Percentiles rank a stretch among this genome's conserved stretches.
phyloP scores from a whole-genome alignment of 148 eudicot genomes.

The Vaccinium corymbosum region DNA sequence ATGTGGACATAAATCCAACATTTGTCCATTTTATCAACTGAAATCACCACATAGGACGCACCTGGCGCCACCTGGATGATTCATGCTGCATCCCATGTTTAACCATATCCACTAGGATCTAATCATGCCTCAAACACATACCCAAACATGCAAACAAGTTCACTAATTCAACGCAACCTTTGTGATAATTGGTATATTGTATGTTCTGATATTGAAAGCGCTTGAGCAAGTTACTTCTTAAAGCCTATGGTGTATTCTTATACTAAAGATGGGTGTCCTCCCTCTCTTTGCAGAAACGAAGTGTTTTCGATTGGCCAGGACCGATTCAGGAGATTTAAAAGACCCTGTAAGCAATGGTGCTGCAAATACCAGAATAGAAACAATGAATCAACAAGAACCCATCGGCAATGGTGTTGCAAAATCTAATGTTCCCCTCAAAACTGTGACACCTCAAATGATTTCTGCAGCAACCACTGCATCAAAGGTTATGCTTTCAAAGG shows the following conservation, averaged over 20 bases:
- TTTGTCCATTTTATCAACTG: background rate
- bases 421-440: slow-evolving; percentile 24
- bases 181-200: background rate
- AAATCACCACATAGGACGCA: background rate
- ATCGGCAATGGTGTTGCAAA: slow-evolving; percentile 36
- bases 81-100: background rate
- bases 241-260: background rate
- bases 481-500: slow-evolving; percentile 23
- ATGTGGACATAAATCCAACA: background rate
- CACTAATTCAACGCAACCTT: background rate
- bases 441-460: slow-evolving; percentile 25
- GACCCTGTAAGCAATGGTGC: slow-evolving; percentile 38
- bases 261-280: background rate
- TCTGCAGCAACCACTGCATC: slow-evolving; percentile 28
- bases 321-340: slow-evolving; percentile 37
- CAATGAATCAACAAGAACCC: slow-evolving; percentile 37
- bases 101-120: background rate
- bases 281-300: slow-evolving; percentile 50
- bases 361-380: slow-evolving; percentile 30
- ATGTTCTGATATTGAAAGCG: background rate
- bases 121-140: background rate
- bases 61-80: background rate
- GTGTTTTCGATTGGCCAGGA: slow-evolving; percentile 53
- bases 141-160: background rate
- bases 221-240: background rate